Conservation (phyloP, 495 filamentous ascomycete species). For the Polyplosphaeria fusca region DNA sequence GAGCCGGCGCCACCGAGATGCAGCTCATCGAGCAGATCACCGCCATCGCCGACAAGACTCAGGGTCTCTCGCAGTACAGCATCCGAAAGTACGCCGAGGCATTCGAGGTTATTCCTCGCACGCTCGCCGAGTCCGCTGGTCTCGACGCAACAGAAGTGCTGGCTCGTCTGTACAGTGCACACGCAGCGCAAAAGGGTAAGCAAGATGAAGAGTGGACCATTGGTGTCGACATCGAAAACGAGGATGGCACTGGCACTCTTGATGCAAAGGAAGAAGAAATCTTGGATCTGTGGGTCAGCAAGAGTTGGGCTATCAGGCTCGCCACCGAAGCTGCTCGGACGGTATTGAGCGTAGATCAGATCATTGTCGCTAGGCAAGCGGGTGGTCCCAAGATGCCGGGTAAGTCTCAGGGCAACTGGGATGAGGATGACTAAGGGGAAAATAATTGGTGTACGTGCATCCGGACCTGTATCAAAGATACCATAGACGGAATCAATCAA, state of each 20-base stretch:
- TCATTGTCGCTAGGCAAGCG: slow-evolving; percentile 96
- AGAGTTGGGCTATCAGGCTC: slow-evolving; percentile 94
- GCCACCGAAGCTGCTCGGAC: slow-evolving; percentile 94
- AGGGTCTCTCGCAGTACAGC: slow-evolving; percentile 86
- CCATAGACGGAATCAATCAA: too few species aligned
- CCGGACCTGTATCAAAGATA: background rate
- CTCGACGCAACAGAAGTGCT: slow-evolving; percentile 95
- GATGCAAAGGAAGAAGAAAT: slow-evolving; percentile 90
- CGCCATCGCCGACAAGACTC: slow-evolving; percentile 83
- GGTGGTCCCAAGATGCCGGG: slow-evolving; percentile 96
- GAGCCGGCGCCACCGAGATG: slow-evolving; percentile 93
- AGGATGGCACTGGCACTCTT: slow-evolving; percentile 72
- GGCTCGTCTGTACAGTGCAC: slow-evolving; percentile 85
- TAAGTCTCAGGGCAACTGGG: slow-evolving; percentile 92
- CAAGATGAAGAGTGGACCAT: slow-evolving; percentile 62
- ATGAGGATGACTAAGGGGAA: slow-evolving; percentile 63
- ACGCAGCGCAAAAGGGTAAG: slow-evolving; percentile 61
- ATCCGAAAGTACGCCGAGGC: slow-evolving; percentile 97
- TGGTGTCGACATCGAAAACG: slow-evolving; percentile 90
- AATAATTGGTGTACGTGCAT: background rate
- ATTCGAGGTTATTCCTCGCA: slow-evolving; percentile 94
- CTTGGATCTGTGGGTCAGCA: slow-evolving; percentile 83
- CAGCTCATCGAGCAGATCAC: slow-evolving; percentile 90
- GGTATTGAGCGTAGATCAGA: slow-evolving; percentile 95
- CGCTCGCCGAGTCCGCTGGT: slow-evolving; percentile 88